Evolutionary conservation across 495 filamentous ascomycete genomes (phyloP).

Genomic region (Clohesyomyces aquaticus): DNA sequence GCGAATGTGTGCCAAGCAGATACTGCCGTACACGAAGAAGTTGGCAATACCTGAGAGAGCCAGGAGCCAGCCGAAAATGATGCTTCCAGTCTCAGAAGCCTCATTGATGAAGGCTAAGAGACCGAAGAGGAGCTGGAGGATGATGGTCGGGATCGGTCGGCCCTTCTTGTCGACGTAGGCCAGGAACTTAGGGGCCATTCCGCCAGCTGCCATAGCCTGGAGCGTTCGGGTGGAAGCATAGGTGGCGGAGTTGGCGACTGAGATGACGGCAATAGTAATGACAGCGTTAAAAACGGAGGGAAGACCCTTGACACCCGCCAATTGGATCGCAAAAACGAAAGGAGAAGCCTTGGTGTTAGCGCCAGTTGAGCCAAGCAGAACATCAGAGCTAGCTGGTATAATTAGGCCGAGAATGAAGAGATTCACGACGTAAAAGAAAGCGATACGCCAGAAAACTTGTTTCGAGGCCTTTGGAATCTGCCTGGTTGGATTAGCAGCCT

Average conservation of each 20-base stretch:
- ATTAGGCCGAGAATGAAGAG: slow-evolving; percentile 76
- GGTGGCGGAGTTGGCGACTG: slow-evolving; percentile 46
- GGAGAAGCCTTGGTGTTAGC: slow-evolving; percentile 67
- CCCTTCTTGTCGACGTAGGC: slow-evolving; percentile 62
- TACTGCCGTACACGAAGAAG: slow-evolving; percentile 52
- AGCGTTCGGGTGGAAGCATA: slow-evolving; percentile 47
- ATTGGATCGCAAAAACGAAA: slow-evolving; percentile 71
- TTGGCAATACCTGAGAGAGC: slow-evolving; percentile 59
- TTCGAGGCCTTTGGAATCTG: slow-evolving; percentile 37
- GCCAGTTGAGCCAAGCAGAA: slow-evolving; percentile 49
- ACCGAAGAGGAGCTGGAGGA: slow-evolving; percentile 54
- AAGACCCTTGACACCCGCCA: slow-evolving; percentile 67
- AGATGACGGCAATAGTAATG: slow-evolving; percentile 70
- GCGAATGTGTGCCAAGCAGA: slow-evolving; percentile 22
- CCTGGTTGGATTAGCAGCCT: slow-evolving; percentile 50
- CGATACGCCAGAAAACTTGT: slow-evolving; percentile 49
- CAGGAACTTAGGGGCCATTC: slow-evolving; percentile 60
- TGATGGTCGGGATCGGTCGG: slow-evolving; percentile 58
- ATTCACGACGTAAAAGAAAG: slow-evolving; percentile 73
- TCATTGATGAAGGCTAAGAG: slow-evolving; percentile 62
- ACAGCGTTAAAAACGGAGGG: slow-evolving; percentile 76
- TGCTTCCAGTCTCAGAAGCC: slow-evolving; percentile 45
- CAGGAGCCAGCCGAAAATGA: slow-evolving; percentile 65
- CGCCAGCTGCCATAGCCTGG: slow-evolving; percentile 43
- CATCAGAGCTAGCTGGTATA: slow-evolving; percentile 58